Evolutionary conservation across 441 rosid species (phyloP), one percentile per base, ranked within the genome.

Genomic region (Biscutella auriculata): DNA sequence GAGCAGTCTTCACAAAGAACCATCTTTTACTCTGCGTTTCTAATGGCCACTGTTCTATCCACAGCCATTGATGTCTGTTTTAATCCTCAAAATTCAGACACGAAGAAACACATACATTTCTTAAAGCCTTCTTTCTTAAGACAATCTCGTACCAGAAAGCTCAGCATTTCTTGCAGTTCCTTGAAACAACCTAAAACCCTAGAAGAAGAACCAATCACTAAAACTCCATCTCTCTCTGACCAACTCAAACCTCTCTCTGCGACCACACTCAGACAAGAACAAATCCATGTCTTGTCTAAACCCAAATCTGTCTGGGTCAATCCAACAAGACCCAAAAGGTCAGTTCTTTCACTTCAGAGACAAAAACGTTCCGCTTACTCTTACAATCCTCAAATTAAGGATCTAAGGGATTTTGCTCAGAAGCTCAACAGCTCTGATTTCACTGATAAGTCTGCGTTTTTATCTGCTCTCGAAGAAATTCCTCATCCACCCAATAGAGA

Each of bases 221-320:
- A 79, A 35, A 78, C 26, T 52, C 77, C 88, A 34, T 82, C 98
- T 71, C 74, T 91, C 32, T 79, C 95, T 42, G 96, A 88, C 45
- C 98, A 88, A 53, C 96, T 88, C 48, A 80, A 72, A 75, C 85
- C 91, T 48, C 82, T 88, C 57, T 84, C 89, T 27, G 46, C 82
- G 14, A 80, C 91, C 33, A 80, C 83, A 5, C 83, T 88, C 35
- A 69, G 83, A 54, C 43, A 77, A n/a, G 63, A 74, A 28, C 70
- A 69, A 63, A 59, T 77, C 50, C 72, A 67, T 5, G 66, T 78
- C 73, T 62, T 84, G 65, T 67, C 84, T 11, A 86, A 84, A 49
- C 95, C 96, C 4, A 85, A 88, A 72, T 86, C 98, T 45, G 84
- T 78, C 3, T 88, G 92, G 95, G 87, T 88, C 63, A 92, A 88